A percentile compares a stretch with the other conserved stretches of the same genome.
These are phyloP conservation scores for Geotrichum bryndzae DNA, from an alignment of 1,139 yeast genomes.

Conservation along the genomic window DNA sequence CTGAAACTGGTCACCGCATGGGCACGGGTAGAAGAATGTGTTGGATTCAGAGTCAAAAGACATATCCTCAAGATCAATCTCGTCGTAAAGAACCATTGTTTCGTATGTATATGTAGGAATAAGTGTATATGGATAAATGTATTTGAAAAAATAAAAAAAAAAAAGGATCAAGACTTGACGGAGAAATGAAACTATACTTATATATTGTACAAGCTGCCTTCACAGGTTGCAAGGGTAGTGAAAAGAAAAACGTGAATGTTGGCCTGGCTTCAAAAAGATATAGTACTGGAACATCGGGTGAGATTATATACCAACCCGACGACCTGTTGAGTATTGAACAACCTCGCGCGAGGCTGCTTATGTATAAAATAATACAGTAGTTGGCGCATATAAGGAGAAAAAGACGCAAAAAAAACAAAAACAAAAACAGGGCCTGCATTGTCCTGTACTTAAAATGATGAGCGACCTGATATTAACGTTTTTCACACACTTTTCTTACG, in stretches of 20 bases:
- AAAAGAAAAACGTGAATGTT: no score
- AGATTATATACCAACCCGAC: not conserved
- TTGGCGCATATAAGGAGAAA: no score
- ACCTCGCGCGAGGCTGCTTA: not conserved
- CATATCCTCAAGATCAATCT: slow-evolving; percentile 95
- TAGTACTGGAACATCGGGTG: not conserved
- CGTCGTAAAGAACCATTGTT: slow-evolving; percentile 65
- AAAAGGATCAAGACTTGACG: not conserved
- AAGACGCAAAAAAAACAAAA: no score
- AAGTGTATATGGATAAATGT: not conserved
- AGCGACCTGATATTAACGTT: no score
- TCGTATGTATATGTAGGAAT: not conserved
- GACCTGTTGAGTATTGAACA: not conserved
- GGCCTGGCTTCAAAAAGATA: not conserved
- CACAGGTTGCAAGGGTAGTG: no score
- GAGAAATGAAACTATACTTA: not conserved
- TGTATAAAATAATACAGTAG: no score
- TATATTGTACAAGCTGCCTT: not conserved
- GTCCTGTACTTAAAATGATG: no score
- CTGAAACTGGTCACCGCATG: slow-evolving; percentile 94
- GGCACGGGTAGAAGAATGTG: slow-evolving; percentile 91
- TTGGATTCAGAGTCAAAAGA: slow-evolving; percentile 76
- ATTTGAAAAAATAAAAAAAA: not conserved
- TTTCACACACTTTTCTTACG: no score
- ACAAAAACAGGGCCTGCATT: not conserved